Conservation (phyloP, 1,284 basidiomycete species). For the Trichosporon asahii region DNA sequence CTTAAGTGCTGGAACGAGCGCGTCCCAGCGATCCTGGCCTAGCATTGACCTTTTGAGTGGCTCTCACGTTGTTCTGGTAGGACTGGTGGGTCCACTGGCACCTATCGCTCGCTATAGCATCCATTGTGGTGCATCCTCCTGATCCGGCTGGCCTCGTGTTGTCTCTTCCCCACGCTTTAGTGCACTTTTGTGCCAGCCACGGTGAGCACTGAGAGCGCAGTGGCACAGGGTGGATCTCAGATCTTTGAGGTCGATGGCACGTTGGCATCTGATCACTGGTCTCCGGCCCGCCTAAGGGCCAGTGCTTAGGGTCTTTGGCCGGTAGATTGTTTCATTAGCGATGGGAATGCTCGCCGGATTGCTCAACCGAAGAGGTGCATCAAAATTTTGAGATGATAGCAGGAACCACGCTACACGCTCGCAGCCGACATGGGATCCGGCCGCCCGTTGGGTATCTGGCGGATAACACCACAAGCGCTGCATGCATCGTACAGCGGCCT, state of each 20-base stretch:
- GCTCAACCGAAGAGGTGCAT: neutral
- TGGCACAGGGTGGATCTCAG: neutral
- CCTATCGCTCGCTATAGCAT: no score
- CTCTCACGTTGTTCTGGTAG: neutral
- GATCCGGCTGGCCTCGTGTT: no score
- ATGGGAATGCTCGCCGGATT: no score
- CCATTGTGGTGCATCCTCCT: no score
- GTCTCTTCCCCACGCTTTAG: no score
- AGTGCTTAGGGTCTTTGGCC: neutral
- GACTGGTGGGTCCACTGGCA: no score
- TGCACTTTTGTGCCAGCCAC: neutral
- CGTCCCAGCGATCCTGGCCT: neutral
- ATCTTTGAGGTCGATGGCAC: neutral
- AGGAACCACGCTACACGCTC: neutral
- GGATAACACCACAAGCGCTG: no score
- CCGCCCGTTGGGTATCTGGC: neutral
- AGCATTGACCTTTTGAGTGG: neutral
- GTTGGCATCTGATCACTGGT: neutral
- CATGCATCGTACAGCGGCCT: no score
- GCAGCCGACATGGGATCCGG: neutral
- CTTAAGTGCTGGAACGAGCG: neutral
- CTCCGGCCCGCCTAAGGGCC: neutral
- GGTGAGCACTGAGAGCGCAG: neutral
- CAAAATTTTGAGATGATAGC: neutral
- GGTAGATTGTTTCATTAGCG: neutral